Base-by-base conservation (phyloP, 106 monocot species). In the Dioscorea zingiberensis region DNA sequence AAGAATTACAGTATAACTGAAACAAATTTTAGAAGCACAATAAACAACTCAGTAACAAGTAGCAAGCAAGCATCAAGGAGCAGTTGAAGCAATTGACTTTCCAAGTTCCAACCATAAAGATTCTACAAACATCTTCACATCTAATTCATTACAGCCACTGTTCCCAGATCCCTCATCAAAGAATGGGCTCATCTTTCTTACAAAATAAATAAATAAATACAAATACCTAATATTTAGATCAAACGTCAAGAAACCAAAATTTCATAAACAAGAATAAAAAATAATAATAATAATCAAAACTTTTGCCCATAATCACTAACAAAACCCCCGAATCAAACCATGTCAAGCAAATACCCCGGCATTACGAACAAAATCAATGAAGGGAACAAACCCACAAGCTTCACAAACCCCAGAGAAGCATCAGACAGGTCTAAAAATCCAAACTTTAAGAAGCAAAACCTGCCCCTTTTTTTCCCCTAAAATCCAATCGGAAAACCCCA, bases 371-470 rank as follows among this genome's bases (percentile, higher is more conserved):
- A 51, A 18, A 51, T 19, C 51, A 51, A 51, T 19, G 15, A 51
- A 51, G 51, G 0, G 15, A 22, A 27, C 27, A 55, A 64, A 32
- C 24, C 53, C 63, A 8, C 15, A 54, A n/a, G n/a, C n/a, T n/a
- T n/a, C n/a, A n/a, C n/a, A n/a, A n/a, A 38, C 38, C 38, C 9
- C 3, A 38, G 38, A 38, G 38, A 38, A 38, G 9, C 38, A 38
- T 38, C 38, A 59, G 46, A 49, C 21, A 64, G 54, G 64, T 28
- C 21, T 32, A 59, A 59, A 59, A 59, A 59, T 25, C 14, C 13
- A 25, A 10, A 27, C 27, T 59, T 65, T 18, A 25, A 58, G 12
- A 51, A 17, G 14, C 14, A 22, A 55, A 17, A 2, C 11, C 1
- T 10, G 21, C n/a, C 21, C 54, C n/a, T n/a, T n/a, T n/a, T n/a